Base-by-base conservation (phyloP, 495 filamentous ascomycete species). In the Tuber calosporum region DNA sequence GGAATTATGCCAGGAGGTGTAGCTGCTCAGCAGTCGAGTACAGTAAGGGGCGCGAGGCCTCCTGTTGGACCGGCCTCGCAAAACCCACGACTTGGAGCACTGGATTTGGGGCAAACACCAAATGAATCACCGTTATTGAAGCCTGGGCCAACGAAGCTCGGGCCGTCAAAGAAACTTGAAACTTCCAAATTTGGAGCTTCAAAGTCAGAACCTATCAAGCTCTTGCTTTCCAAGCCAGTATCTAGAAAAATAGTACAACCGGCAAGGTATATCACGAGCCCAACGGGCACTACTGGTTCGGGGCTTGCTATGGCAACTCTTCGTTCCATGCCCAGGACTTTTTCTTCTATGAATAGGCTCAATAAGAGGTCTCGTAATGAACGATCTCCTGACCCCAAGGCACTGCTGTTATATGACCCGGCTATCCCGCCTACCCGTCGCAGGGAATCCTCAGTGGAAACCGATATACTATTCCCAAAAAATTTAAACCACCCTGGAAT, bases 381-480 rank as follows among this genome's bases (percentile, higher is more conserved):
- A 38, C 77, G 77, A 69, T 69, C 70, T 34, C 77, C 77, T 48
- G 77, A 79, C 71, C 78, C 83, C 36, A 82, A 73, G 67, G 74
- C 83, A 40, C 68, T 87, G 36, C 75, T 85, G 13, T 79, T 87
- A 8, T 77, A 82, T 79, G 81, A 74, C 34, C 74, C 75, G 68
- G 69, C 70, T 69, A 75, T 73, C 17, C 76, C 76, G 34, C 62
- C 69, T 7, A 17, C 67, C 34, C 43, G 39, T 62, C 34, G 26
- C 13, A 62, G 34, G 53, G 34, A 34, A 62, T 1, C 26, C 26
- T 30, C 53, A 3, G 7, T 17, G 13, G 53, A 62, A 62, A 62
- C 26, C 19, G 26, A 11, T 5, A 62, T n/a, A n/a, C n/a, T n/a
- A n/a, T n/a, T n/a, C n/a, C n/a, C n/a, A n/a, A n/a, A n/a, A n/a